A percentile compares a stretch with the other conserved stretches of the same genome.
Evolutionary conservation across 306 rosid genomes (phyloP).

Genomic region (Vigna angularis): DNA sequence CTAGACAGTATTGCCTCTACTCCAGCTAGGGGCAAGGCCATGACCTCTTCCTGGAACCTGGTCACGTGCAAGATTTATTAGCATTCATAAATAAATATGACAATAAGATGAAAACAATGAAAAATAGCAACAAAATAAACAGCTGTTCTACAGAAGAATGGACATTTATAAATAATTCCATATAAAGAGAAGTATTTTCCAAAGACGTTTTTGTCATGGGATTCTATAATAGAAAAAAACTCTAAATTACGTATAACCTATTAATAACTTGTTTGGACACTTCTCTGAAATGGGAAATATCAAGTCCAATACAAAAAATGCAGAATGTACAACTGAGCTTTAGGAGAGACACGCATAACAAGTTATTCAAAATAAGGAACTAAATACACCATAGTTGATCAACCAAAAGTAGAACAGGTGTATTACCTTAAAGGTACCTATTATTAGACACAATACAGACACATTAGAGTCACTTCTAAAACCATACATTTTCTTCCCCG

Average conservation of each 20-base stretch:
- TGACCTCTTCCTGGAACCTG: slow-evolving; percentile 91
- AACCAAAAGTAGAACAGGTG: neutral
- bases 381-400: neutral
- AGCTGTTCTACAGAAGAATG: slow-evolving; percentile 15
- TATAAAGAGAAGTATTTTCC: neutral
- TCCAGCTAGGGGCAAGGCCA: slow-evolving; percentile 92
- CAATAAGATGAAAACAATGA: slow-evolving; percentile 16
- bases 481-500: neutral
- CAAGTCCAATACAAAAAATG: neutral
- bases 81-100: slow-evolving; percentile 30
- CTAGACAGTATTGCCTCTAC: slow-evolving; percentile 88
- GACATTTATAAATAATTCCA: slow-evolving; percentile 1
- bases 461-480: neutral
- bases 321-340: neutral
- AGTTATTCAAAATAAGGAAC: neutral
- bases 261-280: slow-evolving; percentile 1
- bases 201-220: neutral
- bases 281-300: neutral
- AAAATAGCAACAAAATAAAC: slow-evolving; percentile 23
- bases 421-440: slow-evolving; percentile 5
- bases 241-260: slow-evolving; percentile 21
- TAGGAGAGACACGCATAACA: neutral
- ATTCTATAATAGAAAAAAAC: neutral
- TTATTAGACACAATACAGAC: slow-evolving; percentile 5
- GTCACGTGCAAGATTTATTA: slow-evolving; percentile 41